These are phyloP conservation scores for Luzula sylvatica DNA, from an alignment of 176 grass and related monocot genomes.

Conservation along the genomic window DNA sequence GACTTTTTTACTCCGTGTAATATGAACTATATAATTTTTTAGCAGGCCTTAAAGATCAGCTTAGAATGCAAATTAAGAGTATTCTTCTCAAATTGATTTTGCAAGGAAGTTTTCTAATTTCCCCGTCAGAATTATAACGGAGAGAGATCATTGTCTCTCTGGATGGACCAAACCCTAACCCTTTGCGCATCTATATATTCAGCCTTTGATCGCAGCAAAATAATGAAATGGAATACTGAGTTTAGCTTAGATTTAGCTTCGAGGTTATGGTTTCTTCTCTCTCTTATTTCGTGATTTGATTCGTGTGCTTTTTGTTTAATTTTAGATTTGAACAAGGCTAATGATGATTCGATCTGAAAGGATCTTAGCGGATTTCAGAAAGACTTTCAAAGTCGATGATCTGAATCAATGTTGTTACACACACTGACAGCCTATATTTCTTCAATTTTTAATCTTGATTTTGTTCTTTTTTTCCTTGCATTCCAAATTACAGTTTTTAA, in stretches of 20 bases:
- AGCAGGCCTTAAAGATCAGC: too few species aligned
- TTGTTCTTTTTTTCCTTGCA: too few species aligned
- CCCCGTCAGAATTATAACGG: too few species aligned
- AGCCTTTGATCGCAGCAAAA: not conserved
- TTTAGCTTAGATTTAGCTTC: not conserved
- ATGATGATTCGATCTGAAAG: constrained; percentile 28
- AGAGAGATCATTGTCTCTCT: not conserved
- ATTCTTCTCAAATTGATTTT: too few species aligned
- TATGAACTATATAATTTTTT: too few species aligned
- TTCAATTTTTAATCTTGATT: too few species aligned
- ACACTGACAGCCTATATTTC: constrained; percentile 22
- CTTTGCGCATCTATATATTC: not conserved
- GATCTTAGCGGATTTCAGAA: constrained; percentile 48
- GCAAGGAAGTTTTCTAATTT: too few species aligned
- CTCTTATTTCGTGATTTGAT: not conserved
- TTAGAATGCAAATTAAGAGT: too few species aligned
- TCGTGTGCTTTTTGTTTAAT: not conserved
- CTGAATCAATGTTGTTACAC: constrained; percentile 37
- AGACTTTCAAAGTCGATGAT: constrained; percentile 22
- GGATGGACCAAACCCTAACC: constrained; percentile 21
- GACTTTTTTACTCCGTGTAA: too few species aligned
- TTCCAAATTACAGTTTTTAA: too few species aligned
- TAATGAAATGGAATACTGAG: not conserved
- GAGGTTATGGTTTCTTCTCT: not conserved
- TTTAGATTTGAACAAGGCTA: not conserved